Evolutionary conservation across 306 rosid species (phyloP), one percentile per base, ranked within the genome.

Genomic region (Glycyrrhiza uralensis): DNA sequence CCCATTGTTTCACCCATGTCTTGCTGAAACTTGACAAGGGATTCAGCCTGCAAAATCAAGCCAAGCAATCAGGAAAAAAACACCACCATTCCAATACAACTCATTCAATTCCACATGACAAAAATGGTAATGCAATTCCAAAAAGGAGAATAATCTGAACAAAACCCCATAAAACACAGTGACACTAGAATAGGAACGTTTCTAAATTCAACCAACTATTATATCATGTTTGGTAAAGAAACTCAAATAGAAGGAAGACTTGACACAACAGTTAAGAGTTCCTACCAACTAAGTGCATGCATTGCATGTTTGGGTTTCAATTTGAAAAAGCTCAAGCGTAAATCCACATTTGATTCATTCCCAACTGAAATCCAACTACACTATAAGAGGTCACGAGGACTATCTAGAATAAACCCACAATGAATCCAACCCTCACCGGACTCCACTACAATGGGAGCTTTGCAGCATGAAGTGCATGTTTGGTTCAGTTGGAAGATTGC

Each of bases 1-100:
- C 99, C 99, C 91, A 89, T 76, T 56, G 97, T 89, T 74, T 89
- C 99, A 52, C 96, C 99, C 84, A 85, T 88, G 77, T 95, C 99
- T 82, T 95, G 99, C 84, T 95, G 99, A 65, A 83, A 86, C 81
- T 91, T 95, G 4, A 95, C 99, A 2, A 95, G 93, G 17, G 96
- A 85, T 85, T 95, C 99, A 39, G 99, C 99, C 99, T 95, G 81
- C 71, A 38, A 41, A 66, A 66, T 66, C 76, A 58, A 66, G 12
- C 52, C 62, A 38, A 41, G 67, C 28, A 30, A 58, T 59, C 44
- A 79, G 42, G 33, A 62, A 38, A 60, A 24, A 58, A 60, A 26
- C 41, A 72, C 33, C 56, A 55, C 36, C 12, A 33, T 42, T 65
- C 7, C 8, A 13, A 35, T 61, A 64, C 26, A 75, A 36, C 39